Evolutionary conservation across 805 yeast genomes (phyloP), one percentile per base, ranked within the genome.

Genomic region (Nakazawaea pomicola): DNA sequence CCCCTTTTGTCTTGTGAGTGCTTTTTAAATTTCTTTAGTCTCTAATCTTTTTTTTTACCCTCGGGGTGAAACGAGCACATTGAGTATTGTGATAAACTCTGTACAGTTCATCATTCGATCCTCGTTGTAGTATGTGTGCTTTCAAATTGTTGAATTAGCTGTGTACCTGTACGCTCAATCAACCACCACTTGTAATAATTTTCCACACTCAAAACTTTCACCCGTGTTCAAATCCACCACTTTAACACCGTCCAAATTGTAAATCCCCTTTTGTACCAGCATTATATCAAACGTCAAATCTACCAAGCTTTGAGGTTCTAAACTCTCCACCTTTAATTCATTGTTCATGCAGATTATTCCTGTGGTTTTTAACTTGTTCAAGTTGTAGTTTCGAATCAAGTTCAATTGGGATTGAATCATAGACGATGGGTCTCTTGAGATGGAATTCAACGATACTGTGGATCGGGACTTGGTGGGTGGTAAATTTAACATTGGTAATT

Each of bases 181-280:
- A 12, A 28, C 87, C 42, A 79, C 70, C 2, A 85, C 83, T 50
- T 83, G 89, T 28, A 85, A 64, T 40, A 84, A 61, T 44, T 76
- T 72, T 1, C 88, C 89, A 54, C 85, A 80, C 46, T 79, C 89
- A 47, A 79, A 68, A 1, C 77, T 72, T 43, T 83, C 90, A 3
- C 90, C 87, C 15, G 78, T 70, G 28, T 56, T 52, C 9, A 77
- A 62, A 52, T 85, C 95, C 35, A 79, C 69, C 11, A 86, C 65
- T 43, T 73, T 73, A n/a, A 83, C 69, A 2, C 85, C 88, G 41
- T 73, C 78, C 16, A 86, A 59, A 33, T 75, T 73, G 54, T 72
- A 79, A 6, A 80, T 68, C 0, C 95, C 95, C 48, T 69, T 67
- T 31, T 78, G 72, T 11, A 83, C 60, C 0, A 87, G 89, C 35